Conservation (phyloP, 257 asterid species). For the Nicotiana obtusifolia region DNA sequence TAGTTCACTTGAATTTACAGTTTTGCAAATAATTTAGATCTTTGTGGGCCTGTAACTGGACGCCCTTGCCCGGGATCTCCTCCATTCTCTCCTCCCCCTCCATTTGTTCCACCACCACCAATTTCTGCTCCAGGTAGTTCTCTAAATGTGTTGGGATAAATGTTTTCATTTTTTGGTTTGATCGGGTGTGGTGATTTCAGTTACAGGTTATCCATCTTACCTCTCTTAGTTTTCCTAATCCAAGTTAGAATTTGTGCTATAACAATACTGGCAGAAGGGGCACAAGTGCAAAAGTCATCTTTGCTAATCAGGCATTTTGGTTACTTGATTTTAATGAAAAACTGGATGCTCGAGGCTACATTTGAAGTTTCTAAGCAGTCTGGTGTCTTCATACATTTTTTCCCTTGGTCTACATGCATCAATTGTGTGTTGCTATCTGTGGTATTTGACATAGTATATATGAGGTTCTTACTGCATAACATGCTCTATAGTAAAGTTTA, state of each 20-base stretch:
- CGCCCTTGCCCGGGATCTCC: constrained; percentile 99
- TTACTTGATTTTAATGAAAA: not conserved
- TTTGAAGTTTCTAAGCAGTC: not conserved
- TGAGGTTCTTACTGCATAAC: not conserved
- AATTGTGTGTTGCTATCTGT: not conserved
- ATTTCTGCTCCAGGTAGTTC: constrained; percentile 68
- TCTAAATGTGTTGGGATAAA: not conserved
- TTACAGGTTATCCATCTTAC: not conserved
- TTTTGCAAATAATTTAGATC: constrained; percentile 89
- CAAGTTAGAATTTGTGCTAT: not conserved
- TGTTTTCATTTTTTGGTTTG: not conserved
- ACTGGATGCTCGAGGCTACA: not conserved
- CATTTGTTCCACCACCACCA: constrained; percentile 88
- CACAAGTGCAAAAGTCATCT: not conserved
- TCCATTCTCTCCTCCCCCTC: constrained; percentile 99
- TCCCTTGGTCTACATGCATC: not conserved
- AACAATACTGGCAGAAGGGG: not conserved
- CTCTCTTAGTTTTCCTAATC: not conserved
- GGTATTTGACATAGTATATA: not conserved
- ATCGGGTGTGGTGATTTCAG: not conserved
- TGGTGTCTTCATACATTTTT: not conserved
- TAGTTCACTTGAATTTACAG: constrained; percentile 32
- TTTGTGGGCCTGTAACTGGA: constrained; percentile 96
- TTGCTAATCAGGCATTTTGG: not conserved
- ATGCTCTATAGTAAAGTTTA: not conserved